Percentiles rank a stretch among this genome's conserved stretches.
These are phyloP conservation scores for Fusarium palustre DNA, from an alignment of 2,329 filamentous ascomycete species.

Conservation along the genomic window DNA sequence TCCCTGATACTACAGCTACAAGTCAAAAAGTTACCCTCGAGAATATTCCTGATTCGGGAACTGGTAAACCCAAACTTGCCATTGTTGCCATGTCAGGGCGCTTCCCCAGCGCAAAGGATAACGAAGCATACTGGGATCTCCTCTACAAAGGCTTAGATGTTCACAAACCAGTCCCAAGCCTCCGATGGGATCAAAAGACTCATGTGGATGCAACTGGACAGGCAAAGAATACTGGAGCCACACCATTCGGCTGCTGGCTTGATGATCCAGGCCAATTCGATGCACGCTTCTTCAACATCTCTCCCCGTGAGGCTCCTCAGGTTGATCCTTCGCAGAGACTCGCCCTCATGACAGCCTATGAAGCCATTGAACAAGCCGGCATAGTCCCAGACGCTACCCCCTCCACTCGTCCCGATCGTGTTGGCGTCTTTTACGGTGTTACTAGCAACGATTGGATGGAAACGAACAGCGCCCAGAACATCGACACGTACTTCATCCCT, in stretches of 20 bases:
- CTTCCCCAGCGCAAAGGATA: conserved; percentile 69
- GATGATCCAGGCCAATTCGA: conserved; percentile 76
- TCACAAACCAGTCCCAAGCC: conserved; percentile 62
- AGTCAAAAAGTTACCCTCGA: not conserved
- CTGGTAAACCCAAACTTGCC: conserved; percentile 52
- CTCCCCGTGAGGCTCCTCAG: conserved; percentile 54
- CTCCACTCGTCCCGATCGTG: conserved; percentile 66
- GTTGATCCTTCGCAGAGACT: conserved; percentile 76
- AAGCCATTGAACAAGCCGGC: conserved; percentile 75
- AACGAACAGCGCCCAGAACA: conserved; percentile 77
- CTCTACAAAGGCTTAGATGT: conserved; percentile 74
- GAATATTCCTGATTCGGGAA: not conserved
- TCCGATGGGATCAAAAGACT: conserved; percentile 40
- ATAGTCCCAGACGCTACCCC: conserved; percentile 72
- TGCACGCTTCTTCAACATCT: conserved; percentile 79
- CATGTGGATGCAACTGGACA: conserved; percentile 67
- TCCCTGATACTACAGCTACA: not conserved
- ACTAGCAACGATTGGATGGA: conserved; percentile 84
- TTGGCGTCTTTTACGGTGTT: conserved; percentile 81
- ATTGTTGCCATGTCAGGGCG: conserved; percentile 75
- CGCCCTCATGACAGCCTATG: conserved; percentile 73
- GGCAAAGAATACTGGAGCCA: conserved; percentile 67
- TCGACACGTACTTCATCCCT: conserved; percentile 67
- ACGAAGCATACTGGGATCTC: conserved; percentile 73
- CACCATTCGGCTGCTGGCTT: conserved; percentile 61